Base-by-base conservation (phyloP, 73 alveolate species). In the Tetrahymena borealis region DNA sequence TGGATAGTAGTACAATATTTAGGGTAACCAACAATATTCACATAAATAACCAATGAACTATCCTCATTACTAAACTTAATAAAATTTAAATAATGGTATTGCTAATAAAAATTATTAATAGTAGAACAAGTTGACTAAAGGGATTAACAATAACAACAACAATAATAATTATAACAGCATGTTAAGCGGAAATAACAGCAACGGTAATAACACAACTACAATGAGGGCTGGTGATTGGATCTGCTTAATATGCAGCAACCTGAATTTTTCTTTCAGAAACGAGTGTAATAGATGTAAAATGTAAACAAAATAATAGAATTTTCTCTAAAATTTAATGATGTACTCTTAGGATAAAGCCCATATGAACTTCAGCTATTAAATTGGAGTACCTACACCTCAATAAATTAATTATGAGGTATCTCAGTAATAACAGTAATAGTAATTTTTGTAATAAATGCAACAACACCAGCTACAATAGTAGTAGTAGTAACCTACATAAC, bases 201-300 rank as follows among this genome's bases (percentile, higher is more conserved):
- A 39, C 35, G 28, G 38, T 60, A 60, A 20, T 20, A 60, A 60
- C 28, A 60, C 85, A 10, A 60, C 85, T 20, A 60, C 85, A 24
- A 60, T 60, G 85, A 95, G 99, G 94, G 97, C 94, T 78, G 99
- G 99, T 42, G 99, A 98, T 92, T 98, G 99, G 99, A 91, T 95
- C 41, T 98, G 99, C 90, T 93, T 91, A 40, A 42, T 95, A 38
- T 98, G 99, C 91, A 92, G 91, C n/a, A 98, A 98, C 79, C 93
- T 98, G 42, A 98, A 98, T 94, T 98, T 98, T 91, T 92, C 99
- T 4, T 98, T 98, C 79, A 90, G 99, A 78, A 96, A 94, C 93
- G 39, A 85, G 24, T 98, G 99, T 85, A 98, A 98, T 93, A 95
- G 99, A 93, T 96, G 99, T 95, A 91, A 96, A 91, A 13, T 40